Evolutionary conservation across 345 rosid genomes (phyloP), one percentile per base, ranked within the genome.

Genomic region (Xanthoceras sorbifolium): DNA sequence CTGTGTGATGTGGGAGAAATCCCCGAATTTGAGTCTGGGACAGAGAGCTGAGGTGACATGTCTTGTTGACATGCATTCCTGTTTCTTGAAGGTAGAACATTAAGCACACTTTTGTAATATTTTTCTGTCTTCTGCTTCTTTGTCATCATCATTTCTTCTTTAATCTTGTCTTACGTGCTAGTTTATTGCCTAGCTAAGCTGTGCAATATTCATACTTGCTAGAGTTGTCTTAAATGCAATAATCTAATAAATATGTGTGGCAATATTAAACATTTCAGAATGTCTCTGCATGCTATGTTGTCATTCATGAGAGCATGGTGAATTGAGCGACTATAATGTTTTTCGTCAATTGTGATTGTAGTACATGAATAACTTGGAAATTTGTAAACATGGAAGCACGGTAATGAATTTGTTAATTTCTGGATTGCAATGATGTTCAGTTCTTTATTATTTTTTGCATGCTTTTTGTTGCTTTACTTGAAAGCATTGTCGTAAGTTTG

Each of bases 21-120:
- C 96, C 60, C 97, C 94, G 25, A 84, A 89, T 85, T 81, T 97
- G 85, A 81, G 84, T 81, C 82, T 91, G 86, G 99, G 99, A 55
- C 97, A 92, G 80, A 89, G 91, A 82, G 87, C 86, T 74, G 98
- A 92, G 83, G 78, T 86, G 75, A 85, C 82, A 68, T 87, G 81
- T 71, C 84, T 88, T 70, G 87, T 97, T 81, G 89, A 87, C 52
- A 87, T 97, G 97, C 89, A 81, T 54, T 85, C 93, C 71, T 88
- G 97, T 82, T 87, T 90, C 78, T 82, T 94, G 62, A 97, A 97
- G 97, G 99, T 97, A 84, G 78, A 78, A 15, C 31, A 55, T 77
- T 26, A 46, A 20, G 31, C 46, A 14, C 18, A 60, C 63, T 26
- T 40, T 69, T 36, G 34, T n/a, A 77, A 46, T 29, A 9, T 9